Conservation (phyloP, 2,329 filamentous ascomycete species). For the Claviceps lovelessii region DNA sequence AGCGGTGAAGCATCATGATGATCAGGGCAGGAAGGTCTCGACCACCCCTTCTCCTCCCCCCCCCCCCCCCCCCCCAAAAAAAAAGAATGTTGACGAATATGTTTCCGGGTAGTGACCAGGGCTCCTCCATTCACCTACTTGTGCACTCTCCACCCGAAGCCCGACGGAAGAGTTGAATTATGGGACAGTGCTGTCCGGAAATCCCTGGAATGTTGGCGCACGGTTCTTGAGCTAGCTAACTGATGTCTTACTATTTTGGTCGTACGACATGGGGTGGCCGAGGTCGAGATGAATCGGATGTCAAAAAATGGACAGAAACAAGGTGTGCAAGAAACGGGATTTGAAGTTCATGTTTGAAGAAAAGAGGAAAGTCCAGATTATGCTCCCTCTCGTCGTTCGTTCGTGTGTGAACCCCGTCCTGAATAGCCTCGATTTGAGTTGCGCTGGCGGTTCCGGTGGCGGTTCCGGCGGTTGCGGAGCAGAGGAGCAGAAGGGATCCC, state of each 20-base stretch:
- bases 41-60: too few relatives aligned
- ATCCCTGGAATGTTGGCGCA: background rate
- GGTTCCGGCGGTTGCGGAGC: background rate
- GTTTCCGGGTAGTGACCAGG: background rate
- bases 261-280: background rate
- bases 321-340: background rate
- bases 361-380: background rate
- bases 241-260: background rate
- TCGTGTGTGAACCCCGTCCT: background rate
- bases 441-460: background rate
- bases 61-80: background rate
- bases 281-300: background rate
- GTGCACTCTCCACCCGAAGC: background rate
- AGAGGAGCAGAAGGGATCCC: background rate
- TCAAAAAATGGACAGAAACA: background rate
- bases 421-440: background rate
- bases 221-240: background rate
- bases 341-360: background rate
- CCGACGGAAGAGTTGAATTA: background rate
- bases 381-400: background rate
- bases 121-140: background rate
- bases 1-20: background rate
- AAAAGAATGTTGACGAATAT: background rate
- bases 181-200: background rate
- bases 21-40: background rate